phyloP scores from a whole-genome alignment of 1,139 yeast genomes.

The Arxiozyma heterogenica region DNA sequence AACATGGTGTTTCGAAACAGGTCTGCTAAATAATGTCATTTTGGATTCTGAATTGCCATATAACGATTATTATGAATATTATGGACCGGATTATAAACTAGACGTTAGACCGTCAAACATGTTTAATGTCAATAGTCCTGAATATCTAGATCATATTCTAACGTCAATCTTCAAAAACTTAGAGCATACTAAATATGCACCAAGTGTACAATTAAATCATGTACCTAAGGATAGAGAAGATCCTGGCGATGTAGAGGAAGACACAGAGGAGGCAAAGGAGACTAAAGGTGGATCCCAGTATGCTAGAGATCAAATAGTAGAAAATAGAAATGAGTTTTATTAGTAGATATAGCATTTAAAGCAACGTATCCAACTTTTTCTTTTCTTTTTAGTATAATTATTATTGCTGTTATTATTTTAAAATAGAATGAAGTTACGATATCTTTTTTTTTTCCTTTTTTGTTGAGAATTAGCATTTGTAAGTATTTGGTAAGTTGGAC shows the following conservation, averaged over 20 bases:
- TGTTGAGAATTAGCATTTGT: too few relatives aligned
- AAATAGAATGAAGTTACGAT: too few relatives aligned
- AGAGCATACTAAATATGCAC: slow-evolving; percentile 87
- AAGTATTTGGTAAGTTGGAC: too few relatives aligned
- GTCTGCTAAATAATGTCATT: slow-evolving; percentile 68
- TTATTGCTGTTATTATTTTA: too few relatives aligned
- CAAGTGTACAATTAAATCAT: slow-evolving; percentile 85
- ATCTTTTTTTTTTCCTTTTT: too few relatives aligned
- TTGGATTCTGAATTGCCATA: slow-evolving; percentile 83
- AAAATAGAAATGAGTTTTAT: slow-evolving; percentile 59
- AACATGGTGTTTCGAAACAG: slow-evolving; percentile 94
- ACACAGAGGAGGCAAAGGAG: slow-evolving; percentile 62
- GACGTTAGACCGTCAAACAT: slow-evolving; percentile 93
- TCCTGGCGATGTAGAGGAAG: slow-evolving; percentile 75
- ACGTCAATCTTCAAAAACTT: slow-evolving; percentile 69
- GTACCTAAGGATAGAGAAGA: slow-evolving; percentile 86
- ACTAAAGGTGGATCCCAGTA: slow-evolving; percentile 85
- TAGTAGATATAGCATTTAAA: too few relatives aligned
- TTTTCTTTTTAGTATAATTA: too few relatives aligned
- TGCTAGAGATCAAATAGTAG: slow-evolving; percentile 67
- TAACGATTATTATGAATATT: slow-evolving; percentile 93
- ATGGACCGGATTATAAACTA: slow-evolving; percentile 88
- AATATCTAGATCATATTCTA: slow-evolving; percentile 77
- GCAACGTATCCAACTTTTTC: too few relatives aligned
- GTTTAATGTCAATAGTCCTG: slow-evolving; percentile 94